Percentiles rank a stretch among this genome's conserved stretches.
These are phyloP conservation scores for Solanum chmielewskii DNA, from an alignment of 257 asterid species.

Conservation along the genomic window DNA sequence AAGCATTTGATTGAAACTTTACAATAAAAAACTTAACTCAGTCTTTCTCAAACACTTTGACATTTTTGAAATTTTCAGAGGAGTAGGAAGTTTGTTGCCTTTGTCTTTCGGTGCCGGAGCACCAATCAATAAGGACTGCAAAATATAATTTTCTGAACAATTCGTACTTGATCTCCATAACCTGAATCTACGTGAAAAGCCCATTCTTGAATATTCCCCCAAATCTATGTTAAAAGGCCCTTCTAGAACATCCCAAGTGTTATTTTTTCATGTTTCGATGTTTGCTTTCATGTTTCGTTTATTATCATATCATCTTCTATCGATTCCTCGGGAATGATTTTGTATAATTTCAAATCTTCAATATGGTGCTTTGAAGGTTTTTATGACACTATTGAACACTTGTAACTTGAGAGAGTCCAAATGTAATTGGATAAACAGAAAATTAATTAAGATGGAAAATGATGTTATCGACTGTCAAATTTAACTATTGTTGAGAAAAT, in stretches of 20 bases:
- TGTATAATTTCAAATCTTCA: not conserved
- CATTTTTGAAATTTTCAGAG: slow-evolving; percentile 4
- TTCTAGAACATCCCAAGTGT: slow-evolving; percentile 6
- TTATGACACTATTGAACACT: not conserved
- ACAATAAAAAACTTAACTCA: slow-evolving; percentile 30
- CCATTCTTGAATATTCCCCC: slow-evolving; percentile 7
- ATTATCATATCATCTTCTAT: not conserved
- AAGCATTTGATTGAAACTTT: not conserved
- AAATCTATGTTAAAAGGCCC: slow-evolving; percentile 9
- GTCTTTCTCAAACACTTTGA: slow-evolving; percentile 2
- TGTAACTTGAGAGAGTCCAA: not conserved
- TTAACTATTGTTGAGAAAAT: not conserved
- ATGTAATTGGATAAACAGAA: not conserved
- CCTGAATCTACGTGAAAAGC: slow-evolving; percentile 1
- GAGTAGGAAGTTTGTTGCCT: not conserved
- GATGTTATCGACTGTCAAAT: not conserved
- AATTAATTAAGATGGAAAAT: not conserved
- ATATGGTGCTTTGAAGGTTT: not conserved
- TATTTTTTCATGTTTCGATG: not conserved
- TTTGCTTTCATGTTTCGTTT: not conserved
- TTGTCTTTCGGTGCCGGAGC: slow-evolving; percentile 2
- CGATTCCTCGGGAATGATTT: not conserved
- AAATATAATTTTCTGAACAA: slow-evolving; percentile 43
- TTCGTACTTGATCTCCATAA: slow-evolving; percentile 10
- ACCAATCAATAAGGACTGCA: slow-evolving; percentile 38